A percentile compares a stretch with the other conserved stretches of the same genome.
Evolutionary conservation across 805 yeast species (phyloP).

Genomic region (Maudiozyma pseudohumilis): DNA sequence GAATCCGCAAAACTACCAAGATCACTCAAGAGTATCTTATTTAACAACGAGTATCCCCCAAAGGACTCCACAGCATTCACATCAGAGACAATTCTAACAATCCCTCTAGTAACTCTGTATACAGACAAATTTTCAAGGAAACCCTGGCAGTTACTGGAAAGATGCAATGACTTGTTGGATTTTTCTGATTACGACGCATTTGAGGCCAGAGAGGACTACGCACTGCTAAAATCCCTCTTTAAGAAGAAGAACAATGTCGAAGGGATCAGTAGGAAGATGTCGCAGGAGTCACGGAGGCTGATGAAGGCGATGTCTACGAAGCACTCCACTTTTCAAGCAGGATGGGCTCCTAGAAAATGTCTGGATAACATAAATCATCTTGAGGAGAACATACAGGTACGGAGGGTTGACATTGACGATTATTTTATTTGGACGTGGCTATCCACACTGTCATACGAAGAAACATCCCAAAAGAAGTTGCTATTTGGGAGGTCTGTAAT

Average conservation of each 20-base stretch:
- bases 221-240: conserved; percentile 63
- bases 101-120: conserved; percentile 53
- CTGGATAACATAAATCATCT: conserved; percentile 14
- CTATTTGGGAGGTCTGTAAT: conserved; percentile 76
- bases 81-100: conserved; percentile 37
- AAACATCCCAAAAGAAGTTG: conserved; percentile 51
- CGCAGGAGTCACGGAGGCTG: conserved; percentile 62
- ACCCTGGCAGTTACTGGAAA: conserved; percentile 50
- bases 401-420: conserved; percentile 68
- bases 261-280: conserved; percentile 52
- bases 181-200: conserved; percentile 64
- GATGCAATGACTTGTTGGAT: conserved; percentile 47
- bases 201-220: conserved; percentile 67
- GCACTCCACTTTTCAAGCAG: conserved; percentile 33
- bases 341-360: conserved; percentile 32
- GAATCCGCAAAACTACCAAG: conserved; percentile 47
- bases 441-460: conserved; percentile 65
- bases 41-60: conserved; percentile 72
- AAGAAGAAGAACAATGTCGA: conserved; percentile 41
- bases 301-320: conserved; percentile 33
- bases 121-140: conserved; percentile 37
- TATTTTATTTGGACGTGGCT: conserved; percentile 91
- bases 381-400: conserved; percentile 32
- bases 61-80: conserved; percentile 31
- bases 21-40: conserved; percentile 52